Conservation (phyloP, 2,329 filamentous ascomycete species). For the Fusarium virguliforme region DNA sequence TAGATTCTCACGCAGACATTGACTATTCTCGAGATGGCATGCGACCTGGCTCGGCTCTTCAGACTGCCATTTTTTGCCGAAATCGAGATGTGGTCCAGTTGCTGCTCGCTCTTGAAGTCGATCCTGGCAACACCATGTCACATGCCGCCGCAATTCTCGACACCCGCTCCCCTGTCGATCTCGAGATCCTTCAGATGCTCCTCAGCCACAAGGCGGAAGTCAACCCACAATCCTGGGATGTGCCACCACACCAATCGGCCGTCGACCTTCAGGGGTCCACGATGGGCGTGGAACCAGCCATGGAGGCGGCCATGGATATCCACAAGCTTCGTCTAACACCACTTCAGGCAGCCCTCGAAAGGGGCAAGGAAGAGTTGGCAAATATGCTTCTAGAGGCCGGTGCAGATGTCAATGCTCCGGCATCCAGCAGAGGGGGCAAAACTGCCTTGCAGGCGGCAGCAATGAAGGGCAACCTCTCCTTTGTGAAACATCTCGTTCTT, state of each 20-base stretch:
- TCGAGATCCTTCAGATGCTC: not conserved
- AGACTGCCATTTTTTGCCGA: not conserved
- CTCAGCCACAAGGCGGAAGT: not conserved
- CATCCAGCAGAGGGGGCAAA: fast-evolving
- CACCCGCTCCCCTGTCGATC: not conserved
- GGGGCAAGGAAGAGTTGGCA: not conserved
- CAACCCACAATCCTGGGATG: not conserved
- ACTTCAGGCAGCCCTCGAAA: not conserved
- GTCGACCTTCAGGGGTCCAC: not conserved
- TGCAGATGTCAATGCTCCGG: not conserved
- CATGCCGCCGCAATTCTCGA: not conserved
- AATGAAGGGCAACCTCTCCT: not conserved
- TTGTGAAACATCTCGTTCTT: not conserved
- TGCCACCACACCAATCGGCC: not conserved
- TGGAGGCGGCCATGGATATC: too few species aligned
- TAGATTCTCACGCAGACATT: not conserved
- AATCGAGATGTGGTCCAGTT: not conserved
- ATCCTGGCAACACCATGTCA: not conserved
- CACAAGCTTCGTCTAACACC: not conserved
- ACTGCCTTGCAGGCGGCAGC: not conserved
- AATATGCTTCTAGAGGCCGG: not conserved
- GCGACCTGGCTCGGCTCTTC: not conserved
- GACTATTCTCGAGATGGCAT: not conserved
- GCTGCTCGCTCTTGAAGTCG: not conserved
- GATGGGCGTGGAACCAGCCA: too few species aligned